Base-by-base conservation (phyloP, 2,329 filamentous ascomycete species). In the Cercospora sesami region DNA sequence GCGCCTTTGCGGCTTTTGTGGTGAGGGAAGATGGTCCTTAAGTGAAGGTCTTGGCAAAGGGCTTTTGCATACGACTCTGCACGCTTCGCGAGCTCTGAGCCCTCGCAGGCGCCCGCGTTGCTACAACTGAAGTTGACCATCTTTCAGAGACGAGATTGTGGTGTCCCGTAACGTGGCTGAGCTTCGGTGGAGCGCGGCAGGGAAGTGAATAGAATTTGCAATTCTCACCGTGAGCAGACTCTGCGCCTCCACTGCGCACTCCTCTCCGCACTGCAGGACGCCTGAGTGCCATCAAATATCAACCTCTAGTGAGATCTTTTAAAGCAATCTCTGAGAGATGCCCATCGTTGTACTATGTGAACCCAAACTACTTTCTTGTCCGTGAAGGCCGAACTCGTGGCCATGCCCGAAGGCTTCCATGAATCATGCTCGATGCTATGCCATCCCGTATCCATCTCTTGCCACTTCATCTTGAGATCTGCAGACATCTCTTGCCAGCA, bases 21-120 rank as follows among this genome's bases (percentile, higher is more conserved):
- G 31, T 57, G 26, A 18, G 21, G n/a, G n/a, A 10, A 57, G 31
- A 18, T 36, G 16, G 28, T 23, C 14, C 18, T 36, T 30, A 51
- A 21, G 30, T 31, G 30, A 63, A 63, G 18, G 61, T 26, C 31
- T 36, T 59, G 55, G 55, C 55, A 59, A 59, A 33, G 23, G 7
- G 12, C 23, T 1, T 55, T 55, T n/a, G 23, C 48, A 23, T 30
- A 23, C 7, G 3, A 16, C 48, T 55, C 48, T 55, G 23, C 23
- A 28, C 23, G 48, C 7, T 55, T 28, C 6, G 23, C 48, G 23
- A 55, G 48, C 48, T 55, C 14, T 28, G 48, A 28, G 23, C 12
- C 48, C 23, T 7, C 48, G 26, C 48, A 28, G 48, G 48, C 48
- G 48, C 48, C 23, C 16, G 10, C 14, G 16, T 28, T 30, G 23